These are phyloP conservation scores for Trichoderma simmonsii DNA, from an alignment of 2,329 filamentous ascomycete genomes.

Conservation along the genomic window DNA sequence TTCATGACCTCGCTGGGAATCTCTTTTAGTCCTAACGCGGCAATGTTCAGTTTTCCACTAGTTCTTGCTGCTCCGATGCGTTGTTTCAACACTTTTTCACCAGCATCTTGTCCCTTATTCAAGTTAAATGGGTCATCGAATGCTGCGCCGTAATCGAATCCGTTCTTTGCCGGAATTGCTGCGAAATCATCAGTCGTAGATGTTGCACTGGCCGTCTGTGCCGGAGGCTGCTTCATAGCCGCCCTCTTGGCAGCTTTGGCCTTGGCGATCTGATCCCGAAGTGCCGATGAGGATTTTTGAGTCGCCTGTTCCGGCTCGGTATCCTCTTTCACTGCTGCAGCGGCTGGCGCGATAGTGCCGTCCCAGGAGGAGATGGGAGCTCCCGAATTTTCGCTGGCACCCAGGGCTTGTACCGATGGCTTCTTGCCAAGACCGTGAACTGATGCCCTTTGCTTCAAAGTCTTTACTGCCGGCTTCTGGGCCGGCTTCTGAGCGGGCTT, in stretches of 20 bases:
- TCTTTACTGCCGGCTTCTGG: slow-evolving; percentile 46
- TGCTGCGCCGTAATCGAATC: slow-evolving; percentile 49
- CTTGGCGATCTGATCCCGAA: slow-evolving; percentile 89
- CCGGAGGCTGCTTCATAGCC: slow-evolving; percentile 36
- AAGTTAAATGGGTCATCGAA: slow-evolving; percentile 70
- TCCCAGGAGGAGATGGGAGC: slow-evolving; percentile 28
- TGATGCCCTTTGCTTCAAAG: slow-evolving; percentile 51
- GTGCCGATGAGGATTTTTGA: slow-evolving; percentile 70
- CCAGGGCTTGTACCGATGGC: slow-evolving; percentile 45
- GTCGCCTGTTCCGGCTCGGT: not conserved
- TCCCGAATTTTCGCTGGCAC: slow-evolving; percentile 17
- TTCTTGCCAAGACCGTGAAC: slow-evolving; percentile 55
- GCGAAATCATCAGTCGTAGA: slow-evolving; percentile 28
- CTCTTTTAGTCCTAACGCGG: slow-evolving; percentile 73
- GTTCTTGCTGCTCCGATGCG: slow-evolving; percentile 70
- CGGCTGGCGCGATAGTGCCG: slow-evolving; percentile 29
- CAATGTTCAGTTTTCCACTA: slow-evolving; percentile 82
- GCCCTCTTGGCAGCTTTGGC: slow-evolving; percentile 78
- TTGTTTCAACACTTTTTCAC: slow-evolving; percentile 66
- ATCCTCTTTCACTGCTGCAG: slow-evolving; percentile 19
- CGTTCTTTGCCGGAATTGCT: slow-evolving; percentile 45
- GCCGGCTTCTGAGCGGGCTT: slow-evolving; percentile 44
- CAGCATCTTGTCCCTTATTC: slow-evolving; percentile 52
- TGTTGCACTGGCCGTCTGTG: slow-evolving; percentile 9
- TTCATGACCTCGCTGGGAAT: slow-evolving; percentile 80